These are phyloP conservation scores for Clitoria ternatea DNA, from an alignment of 306 rosid genomes.

Conservation along the genomic window DNA sequence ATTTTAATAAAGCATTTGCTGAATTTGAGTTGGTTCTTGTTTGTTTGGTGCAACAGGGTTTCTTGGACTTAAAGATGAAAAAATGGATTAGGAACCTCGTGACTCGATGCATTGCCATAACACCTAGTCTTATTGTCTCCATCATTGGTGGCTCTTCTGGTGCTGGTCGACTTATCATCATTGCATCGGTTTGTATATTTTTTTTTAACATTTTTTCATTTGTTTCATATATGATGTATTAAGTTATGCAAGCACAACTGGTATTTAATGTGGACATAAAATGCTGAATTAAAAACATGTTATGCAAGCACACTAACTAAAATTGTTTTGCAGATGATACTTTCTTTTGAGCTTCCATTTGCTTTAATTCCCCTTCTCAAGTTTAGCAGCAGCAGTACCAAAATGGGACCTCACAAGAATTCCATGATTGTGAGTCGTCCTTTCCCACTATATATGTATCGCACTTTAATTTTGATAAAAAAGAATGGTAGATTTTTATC, in stretches of 20 bases:
- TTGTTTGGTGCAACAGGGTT: conserved; percentile 50
- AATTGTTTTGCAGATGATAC: conserved; percentile 69
- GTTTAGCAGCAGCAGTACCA: conserved; percentile 69
- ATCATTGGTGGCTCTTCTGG: conserved; percentile 53
- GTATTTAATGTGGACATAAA: too few relatives aligned
- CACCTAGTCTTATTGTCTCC: conserved; percentile 85
- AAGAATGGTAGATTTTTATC: background rate
- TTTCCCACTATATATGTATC: background rate
- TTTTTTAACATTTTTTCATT: background rate
- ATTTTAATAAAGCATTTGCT: background rate
- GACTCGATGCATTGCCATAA: conserved; percentile 73
- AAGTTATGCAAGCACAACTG: too few relatives aligned
- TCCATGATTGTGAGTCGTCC: conserved; percentile 31
- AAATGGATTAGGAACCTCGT: conserved; percentile 66
- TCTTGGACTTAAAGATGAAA: conserved; percentile 82
- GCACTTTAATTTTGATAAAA: background rate
- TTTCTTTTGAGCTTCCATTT: conserved; percentile 86
- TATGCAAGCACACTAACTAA: background rate
- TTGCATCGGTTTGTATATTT: conserved; percentile 62
- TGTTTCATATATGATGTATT: too few relatives aligned
- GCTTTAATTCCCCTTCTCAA: conserved; percentile 88
- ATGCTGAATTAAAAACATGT: too few relatives aligned
- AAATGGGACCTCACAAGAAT: conserved; percentile 96
- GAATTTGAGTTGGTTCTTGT: background rate
- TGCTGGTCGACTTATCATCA: conserved; percentile 46